Evolutionary conservation across 257 asterid species (phyloP), one percentile per base, ranked within the genome.

Genomic region (Capsicum pubescens): DNA sequence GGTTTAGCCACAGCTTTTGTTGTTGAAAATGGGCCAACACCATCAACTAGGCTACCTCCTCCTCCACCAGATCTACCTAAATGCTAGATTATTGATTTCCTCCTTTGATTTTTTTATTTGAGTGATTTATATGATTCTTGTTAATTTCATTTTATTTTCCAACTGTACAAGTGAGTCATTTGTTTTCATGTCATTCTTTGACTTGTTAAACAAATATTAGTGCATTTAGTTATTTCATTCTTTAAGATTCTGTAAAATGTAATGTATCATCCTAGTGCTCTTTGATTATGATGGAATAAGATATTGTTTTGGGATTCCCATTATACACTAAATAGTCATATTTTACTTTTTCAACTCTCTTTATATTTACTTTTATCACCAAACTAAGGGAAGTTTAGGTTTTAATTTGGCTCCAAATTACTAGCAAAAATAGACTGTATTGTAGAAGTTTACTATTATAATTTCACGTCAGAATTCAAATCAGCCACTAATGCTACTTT

Each of bases 31-130:
- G 94, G 92, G 57, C 90, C 39, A n/a, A 70, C 91, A 54, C 63
- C 82, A 59, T 61, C 89, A 13, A 66, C 88, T 17, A 85, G 77
- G 74, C 84, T 91, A 58, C 91, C 88, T 67, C 88, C 87, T 44
- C 94, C 94, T 59, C 94, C 94, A 2, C 74, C 16, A 13, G 89
- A 91, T 86, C 36, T 90, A 39, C 90, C 92, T 50, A 78, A 82
- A 7, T 90, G 93, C 84, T 79, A 84, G 66, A 26, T 36, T 13
- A 69, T 82, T 8, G 13, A 13, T 16, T 35, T 66, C 10, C n/a
- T 52, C 4, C 46, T 13, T 21, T 7, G 12, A 6, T 50, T 52
- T 52, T 12, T 35, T 13, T 71, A 13, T 12, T 74, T 4, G 48
- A 52, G 64, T 77, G 81, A 77, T 77, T 15, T 77, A 14, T 13